These are phyloP conservation scores for Chrysosporium keratinophilum DNA, from an alignment of 2,329 filamentous ascomycete genomes.

Conservation along the genomic window DNA sequence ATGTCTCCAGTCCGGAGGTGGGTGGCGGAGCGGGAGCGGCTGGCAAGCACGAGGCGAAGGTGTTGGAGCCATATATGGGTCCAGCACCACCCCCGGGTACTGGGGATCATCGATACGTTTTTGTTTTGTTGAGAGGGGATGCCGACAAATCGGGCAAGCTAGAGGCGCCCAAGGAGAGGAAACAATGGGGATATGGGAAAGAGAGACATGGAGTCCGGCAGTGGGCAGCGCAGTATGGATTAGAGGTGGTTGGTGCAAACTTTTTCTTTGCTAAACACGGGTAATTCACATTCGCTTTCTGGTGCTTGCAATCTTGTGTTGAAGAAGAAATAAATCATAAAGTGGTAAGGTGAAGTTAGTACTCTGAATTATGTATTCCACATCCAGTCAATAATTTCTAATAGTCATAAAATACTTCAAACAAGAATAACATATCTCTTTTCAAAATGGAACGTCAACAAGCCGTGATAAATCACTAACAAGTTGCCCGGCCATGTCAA, in stretches of 20 bases:
- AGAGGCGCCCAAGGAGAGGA: conserved; percentile 39
- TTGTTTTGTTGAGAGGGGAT: conserved; percentile 40
- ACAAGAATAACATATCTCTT: not conserved
- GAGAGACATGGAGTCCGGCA: conserved; percentile 34
- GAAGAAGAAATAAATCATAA: conserved; percentile 9
- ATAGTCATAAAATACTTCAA: not conserved
- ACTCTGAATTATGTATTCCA: not conserved
- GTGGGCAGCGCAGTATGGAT: conserved; percentile 23
- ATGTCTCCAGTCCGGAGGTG: conserved; percentile 14
- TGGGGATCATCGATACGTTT: conserved; percentile 49
- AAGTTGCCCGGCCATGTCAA: not conserved
- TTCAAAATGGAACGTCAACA: conserved; percentile 1
- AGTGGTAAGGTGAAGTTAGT: not conserved
- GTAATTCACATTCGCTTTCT: not conserved
- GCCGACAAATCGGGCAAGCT: conserved; percentile 28
- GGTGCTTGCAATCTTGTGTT: not conserved
- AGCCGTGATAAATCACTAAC: not conserved
- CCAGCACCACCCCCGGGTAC: conserved; percentile 47
- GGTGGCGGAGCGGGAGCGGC: not conserved
- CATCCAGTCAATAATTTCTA: not conserved
- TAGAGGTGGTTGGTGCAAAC: conserved; percentile 23
- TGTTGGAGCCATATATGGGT: conserved; percentile 37
- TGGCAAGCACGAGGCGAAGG: conserved; percentile 8
- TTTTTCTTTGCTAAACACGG: conserved; percentile 24
- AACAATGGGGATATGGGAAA: conserved; percentile 47